Evolutionary conservation across 1,284 basidiomycete genomes (phyloP).

Genomic region (Sanguinoderma infundibulare): DNA sequence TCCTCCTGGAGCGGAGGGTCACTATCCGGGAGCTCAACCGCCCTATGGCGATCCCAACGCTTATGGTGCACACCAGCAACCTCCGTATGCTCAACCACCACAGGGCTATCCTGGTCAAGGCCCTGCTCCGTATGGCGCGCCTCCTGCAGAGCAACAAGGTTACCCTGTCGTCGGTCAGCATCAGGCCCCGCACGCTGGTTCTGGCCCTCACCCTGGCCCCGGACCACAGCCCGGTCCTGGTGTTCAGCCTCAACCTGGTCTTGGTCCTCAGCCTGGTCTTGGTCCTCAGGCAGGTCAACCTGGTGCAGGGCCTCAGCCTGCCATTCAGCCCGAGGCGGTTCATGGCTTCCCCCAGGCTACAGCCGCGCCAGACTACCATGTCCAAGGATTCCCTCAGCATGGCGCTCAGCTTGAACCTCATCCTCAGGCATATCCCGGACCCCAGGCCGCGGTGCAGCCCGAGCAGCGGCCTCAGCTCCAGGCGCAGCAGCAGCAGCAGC

Average conservation of each 20-base stretch:
- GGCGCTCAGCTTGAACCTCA: constrained; percentile 27
- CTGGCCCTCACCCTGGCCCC: constrained; percentile 7
- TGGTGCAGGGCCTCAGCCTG: not conserved
- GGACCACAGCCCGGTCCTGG: constrained; percentile 20
- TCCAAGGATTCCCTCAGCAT: constrained; percentile 11
- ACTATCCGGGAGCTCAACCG: constrained; percentile 25
- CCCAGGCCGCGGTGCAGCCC: constrained; percentile 15
- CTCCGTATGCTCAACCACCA: constrained; percentile 26
- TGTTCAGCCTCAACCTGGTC: constrained; percentile 27
- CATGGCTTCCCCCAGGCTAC: constrained; percentile 26
- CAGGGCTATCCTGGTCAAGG: constrained; percentile 21
- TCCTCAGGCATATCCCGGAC: not conserved
- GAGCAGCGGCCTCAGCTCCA: constrained; percentile 24
- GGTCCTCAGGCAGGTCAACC: constrained; percentile 20
- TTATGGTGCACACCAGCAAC: constrained; percentile 40
- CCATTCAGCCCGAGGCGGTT: constrained; percentile 25
- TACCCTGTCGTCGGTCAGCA: constrained; percentile 18
- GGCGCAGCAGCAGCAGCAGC: constrained; percentile 27
- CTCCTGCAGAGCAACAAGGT: constrained; percentile 19
- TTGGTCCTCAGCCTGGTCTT: constrained; percentile 21
- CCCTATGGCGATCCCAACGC: constrained; percentile 40
- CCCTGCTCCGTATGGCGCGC: constrained; percentile 23
- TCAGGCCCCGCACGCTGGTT: not conserved
- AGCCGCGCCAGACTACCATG: constrained; percentile 21
- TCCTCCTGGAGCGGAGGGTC: constrained; percentile 32